Conservation (phyloP, 805 yeast species). For the Ascoidea tarda region DNA sequence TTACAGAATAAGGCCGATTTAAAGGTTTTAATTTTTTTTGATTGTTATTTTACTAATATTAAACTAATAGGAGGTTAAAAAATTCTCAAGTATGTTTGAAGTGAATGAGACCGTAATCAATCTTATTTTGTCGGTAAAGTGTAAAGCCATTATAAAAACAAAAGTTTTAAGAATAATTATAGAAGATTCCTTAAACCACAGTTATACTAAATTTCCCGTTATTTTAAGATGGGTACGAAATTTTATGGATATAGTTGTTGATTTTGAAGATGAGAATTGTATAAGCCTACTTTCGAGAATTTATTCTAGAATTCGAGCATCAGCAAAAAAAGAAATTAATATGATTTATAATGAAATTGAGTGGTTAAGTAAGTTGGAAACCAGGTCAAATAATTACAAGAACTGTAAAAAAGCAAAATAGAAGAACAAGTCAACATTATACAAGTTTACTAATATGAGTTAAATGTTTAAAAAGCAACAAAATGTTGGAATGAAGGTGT, state of each 20-base stretch:
- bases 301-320: neutral
- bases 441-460: too few species aligned
- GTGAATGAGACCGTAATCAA: conserved; percentile 15
- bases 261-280: too few species aligned
- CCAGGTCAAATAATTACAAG: too few species aligned
- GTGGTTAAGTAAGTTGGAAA: neutral
- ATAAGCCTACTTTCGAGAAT: neutral
- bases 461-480: neutral
- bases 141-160: conserved; percentile 11
- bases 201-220: conserved; percentile 5
- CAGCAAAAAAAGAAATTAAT: neutral
- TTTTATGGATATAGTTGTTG: conserved; percentile 9
- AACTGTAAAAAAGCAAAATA: too few species aligned
- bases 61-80: conserved; percentile 8
- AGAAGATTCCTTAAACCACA: conserved; percentile 13
- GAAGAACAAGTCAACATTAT: too few species aligned
- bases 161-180: conserved; percentile 12
- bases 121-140: conserved; percentile 6
- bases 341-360: neutral
- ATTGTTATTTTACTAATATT: too few species aligned
- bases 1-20: too few species aligned
- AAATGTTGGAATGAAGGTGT: neutral
- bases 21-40: too few species aligned
- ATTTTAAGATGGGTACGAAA: conserved; percentile 19
- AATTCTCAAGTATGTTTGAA: conserved; percentile 6